Base-by-base conservation (phyloP, 2,329 filamentous ascomycete species). In the Apiospora malaysiana region DNA sequence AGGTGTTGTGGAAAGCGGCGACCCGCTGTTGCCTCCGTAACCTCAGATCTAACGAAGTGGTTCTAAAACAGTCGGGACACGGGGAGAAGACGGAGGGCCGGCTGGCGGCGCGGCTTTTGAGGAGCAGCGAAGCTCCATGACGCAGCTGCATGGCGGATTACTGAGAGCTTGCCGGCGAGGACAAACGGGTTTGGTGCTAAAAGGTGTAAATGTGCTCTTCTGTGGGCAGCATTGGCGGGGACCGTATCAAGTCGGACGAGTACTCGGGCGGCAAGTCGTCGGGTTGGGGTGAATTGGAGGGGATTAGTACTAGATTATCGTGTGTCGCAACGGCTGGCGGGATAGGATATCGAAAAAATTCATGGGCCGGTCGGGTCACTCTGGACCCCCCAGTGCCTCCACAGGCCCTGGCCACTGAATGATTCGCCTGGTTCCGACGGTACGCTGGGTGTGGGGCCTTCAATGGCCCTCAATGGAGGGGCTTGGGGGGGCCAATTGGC, bases 61-160 rank as follows among this genome's bases (percentile, higher is more conserved):
- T 74, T 70, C 79, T 78, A 49, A 77, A 78, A 76, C 83, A 85
- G 73, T 81, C 80, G 66, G 80, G 80, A 74, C 82, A 85, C 71
- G 79, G 74, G 72, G 81, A 81, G 75, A 80, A 78, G 71, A 81
- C 75, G 72, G 81, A 77, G 71, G 77, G 76, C 72, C 77, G 81
- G 67, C 81, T 74, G 69, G 76, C 78, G 70, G 77, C 75, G 70
- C 79, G 81, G 74, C 82, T 81, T 75, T 81, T 79, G 71, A 83
- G 82, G 77, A 89, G 83, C 82, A 82, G 80, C 76, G 84, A 83
- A 80, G 87, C 84, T 83, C 86, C 84, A 72, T 84, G 82, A 79
- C 84, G 86, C 79, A 89, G 84, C 82, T 84, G 87, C 87, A 90
- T 90, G 74, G 73, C 72, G 74, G 56, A 32, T 56, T 40, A 63